Evolutionary conservation across 2,329 filamentous ascomycete genomes (phyloP), one percentile per base, ranked within the genome.

Genomic region (Colletotrichum sp.): DNA sequence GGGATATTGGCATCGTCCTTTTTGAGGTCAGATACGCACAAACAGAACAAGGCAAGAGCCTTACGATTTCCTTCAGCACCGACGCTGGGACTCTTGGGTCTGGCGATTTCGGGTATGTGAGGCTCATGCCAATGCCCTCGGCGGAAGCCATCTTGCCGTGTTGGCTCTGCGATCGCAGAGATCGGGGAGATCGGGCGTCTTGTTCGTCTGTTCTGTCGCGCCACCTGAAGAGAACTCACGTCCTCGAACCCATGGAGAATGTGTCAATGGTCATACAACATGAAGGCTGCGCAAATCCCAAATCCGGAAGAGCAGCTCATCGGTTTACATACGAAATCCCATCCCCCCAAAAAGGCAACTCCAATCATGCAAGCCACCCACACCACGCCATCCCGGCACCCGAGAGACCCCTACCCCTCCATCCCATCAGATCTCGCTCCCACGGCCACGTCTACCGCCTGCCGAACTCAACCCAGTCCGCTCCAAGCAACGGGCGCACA

Each of bases 1-100:
- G 80, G 78, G 56, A 82, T 73, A 30, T 76, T 77, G 27, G 77
- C 72, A 56, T 76, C 61, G 22, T 71, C 22, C 71, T 76, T 22
- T 22, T 16, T 8, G 2, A 27, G n/a, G 55, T 52, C 8, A 66
- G 27, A 25, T 9, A 2, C n/a, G 7, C 5, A 32, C n/a, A 16
- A 9, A n/a, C 43, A 52, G 8, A 12, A 25, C 8, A 28, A 6
- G 25, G 32, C 8, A 15, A n/a, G 15, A 22, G 48, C 48, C 73
- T 52, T 48, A 75, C 73, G 27, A 68, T 56, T 28, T 75, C 70
- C 27, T 65, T 73, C 27, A 68, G 32, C 27, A 64, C 43, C 7
- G 39, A 34, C 27, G 58, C 36, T 16, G 69, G 43, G 18, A 75
- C 8, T 9, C 34, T 36, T 15, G 56, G 25, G 8, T 62, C 43